Percentiles rank a stretch among this genome's conserved stretches.
Conservation (phyloP, 768 basidiomycete genomes). For the Naganishia friedmannii region DNA sequence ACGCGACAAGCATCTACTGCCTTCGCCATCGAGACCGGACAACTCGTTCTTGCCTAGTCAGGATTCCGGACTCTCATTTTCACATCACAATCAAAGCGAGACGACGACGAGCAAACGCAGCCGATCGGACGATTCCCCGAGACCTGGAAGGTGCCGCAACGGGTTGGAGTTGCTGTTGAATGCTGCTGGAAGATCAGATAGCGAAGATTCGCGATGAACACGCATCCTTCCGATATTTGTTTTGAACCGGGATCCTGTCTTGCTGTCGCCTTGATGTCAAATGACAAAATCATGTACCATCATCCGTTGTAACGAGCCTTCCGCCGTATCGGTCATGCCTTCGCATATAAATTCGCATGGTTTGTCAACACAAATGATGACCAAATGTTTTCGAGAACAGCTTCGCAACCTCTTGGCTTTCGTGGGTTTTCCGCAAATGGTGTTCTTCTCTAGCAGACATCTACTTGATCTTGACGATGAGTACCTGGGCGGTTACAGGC, state of each 20-base stretch:
- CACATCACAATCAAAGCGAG: not conserved
- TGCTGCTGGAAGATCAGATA: constrained; percentile 24
- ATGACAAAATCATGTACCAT: not conserved
- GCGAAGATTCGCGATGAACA: not conserved
- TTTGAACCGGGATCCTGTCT: not conserved
- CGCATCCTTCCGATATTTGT: not conserved
- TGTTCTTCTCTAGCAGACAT: too few species aligned
- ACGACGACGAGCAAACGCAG: too few species aligned
- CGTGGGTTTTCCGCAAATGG: too few species aligned
- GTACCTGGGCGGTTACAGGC: too few species aligned
- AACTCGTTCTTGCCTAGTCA: not conserved
- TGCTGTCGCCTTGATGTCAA: not conserved
- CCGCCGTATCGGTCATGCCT: too few species aligned
- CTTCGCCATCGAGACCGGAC: not conserved
- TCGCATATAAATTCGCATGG: too few species aligned
- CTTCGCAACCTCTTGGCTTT: too few species aligned
- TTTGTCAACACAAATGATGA: too few species aligned
- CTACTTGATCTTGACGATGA: too few species aligned
- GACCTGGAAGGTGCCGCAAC: constrained; percentile 1
- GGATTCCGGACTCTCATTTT: not conserved
- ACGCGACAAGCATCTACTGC: constrained; percentile 10
- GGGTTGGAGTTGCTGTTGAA: constrained; percentile 30
- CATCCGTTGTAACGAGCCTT: too few species aligned
- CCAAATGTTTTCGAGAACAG: too few species aligned
- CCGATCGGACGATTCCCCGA: not conserved